Evolutionary conservation across 148 eudicot species (phyloP).

Genomic region (Spergularia bocconei): DNA sequence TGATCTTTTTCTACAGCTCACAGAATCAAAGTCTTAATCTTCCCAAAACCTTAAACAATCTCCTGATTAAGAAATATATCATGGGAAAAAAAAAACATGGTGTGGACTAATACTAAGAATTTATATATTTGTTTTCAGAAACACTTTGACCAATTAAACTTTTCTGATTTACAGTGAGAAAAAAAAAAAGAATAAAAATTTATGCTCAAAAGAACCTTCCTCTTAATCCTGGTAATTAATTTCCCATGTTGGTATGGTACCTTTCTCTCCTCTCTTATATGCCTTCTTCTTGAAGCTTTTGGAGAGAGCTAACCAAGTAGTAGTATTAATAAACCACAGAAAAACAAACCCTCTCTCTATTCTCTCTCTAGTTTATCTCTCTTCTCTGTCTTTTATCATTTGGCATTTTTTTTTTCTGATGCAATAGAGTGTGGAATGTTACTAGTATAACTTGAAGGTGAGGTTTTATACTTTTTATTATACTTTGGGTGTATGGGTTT

Average conservation of each 20-base stretch:
- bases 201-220: conserved; percentile 16
- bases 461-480: background rate
- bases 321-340: background rate
- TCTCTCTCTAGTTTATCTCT: conserved; percentile 1
- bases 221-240: conserved; percentile 5
- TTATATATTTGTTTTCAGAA: background rate
- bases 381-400: background rate
- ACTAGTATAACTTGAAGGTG: conserved; percentile 17
- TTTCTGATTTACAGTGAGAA: background rate
- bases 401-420: conserved; percentile 7
- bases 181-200: background rate
- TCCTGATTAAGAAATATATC: background rate
- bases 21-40: background rate
- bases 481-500: background rate
- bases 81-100: conserved; percentile 17
- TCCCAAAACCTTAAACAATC: conserved; percentile 7
- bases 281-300: conserved; percentile 23
- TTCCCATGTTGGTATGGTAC: conserved; percentile 19
- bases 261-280: conserved; percentile 23
- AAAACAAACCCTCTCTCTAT: conserved; percentile 7
- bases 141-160: background rate
- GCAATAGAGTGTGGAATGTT: conserved; percentile 21
- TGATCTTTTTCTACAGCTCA: conserved; percentile 9
- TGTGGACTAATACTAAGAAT: conserved; percentile 7
- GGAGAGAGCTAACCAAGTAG: background rate